Evolutionary conservation across 768 basidiomycete species (phyloP), one percentile per base, ranked within the genome.

Genomic region (Tricholoma furcatifolium): DNA sequence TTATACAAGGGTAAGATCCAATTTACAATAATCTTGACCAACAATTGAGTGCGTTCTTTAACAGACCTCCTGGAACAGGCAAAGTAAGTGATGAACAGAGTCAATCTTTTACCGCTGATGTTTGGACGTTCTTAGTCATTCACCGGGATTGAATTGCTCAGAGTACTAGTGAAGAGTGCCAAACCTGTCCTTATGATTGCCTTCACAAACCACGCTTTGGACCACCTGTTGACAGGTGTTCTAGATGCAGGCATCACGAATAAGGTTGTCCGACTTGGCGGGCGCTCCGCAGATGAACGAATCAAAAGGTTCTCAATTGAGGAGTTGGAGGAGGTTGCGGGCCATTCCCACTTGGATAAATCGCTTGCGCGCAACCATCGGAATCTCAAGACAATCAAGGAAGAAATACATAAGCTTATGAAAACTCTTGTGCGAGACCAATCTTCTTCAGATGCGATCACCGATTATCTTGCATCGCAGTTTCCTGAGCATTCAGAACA

Each of bases 191-290:
- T 77, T 8, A 64, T 76, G 69, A 78, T 78, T 31, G 74, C 88
- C 0, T 89, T 84, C 67, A 91, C 89, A 0, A 91, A 91, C 57
- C 90, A 91, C 40, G 89, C 89, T 0, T 73, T 91, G 2, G 88
- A 91, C 52, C 86, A 90, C 56, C 77, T 91, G 69, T 69, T 91
- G 2, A 70, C 69, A 4, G 81, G 81, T 0, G 78, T 90, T 3
- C 73, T 91, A 1, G 85, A 91, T 56, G 79, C 78, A 0, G 63
- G 67, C 0, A 88, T 91, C 56, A 89, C 88, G 0, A 65, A 69
- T 0, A 78, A 81, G 34, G 71, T 91, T 18, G 78, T 90, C 2
- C 83, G 90, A 0, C 73, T 90, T 6, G 90, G 90, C 0, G 77
- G 83, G n/a, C 77, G 83, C 14, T 77, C 85, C 0, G 65, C 75